Percentiles rank a stretch among this genome's conserved stretches.
Conservation (phyloP, 495 filamentous ascomycete genomes). For the Aspergillus taichungensis region DNA sequence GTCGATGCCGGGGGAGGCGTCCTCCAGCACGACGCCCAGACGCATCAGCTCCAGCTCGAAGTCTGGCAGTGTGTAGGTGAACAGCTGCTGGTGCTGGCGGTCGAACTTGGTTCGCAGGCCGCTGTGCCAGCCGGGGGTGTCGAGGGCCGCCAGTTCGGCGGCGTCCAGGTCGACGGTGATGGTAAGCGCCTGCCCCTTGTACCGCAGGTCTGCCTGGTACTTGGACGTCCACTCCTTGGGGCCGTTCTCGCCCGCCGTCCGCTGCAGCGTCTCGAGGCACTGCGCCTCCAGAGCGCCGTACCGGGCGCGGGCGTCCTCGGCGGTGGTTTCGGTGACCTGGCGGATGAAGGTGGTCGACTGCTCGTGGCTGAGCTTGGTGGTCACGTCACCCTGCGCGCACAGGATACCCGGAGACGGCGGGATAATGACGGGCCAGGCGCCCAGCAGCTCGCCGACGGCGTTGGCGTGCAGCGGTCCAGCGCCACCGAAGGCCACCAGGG, state of each 20-base stretch:
- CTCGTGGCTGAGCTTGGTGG: constrained; percentile 38
- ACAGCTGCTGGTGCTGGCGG: constrained; percentile 36
- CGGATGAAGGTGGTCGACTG: constrained; percentile 36
- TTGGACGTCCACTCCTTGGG: constrained; percentile 17
- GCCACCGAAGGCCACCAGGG: constrained; percentile 43
- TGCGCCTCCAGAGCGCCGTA: constrained; percentile 16
- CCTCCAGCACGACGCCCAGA: constrained; percentile 34
- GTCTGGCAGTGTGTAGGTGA: constrained; percentile 34
- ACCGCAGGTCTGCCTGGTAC: constrained; percentile 39
- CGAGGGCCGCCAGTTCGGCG: constrained; percentile 17
- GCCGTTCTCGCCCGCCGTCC: constrained; percentile 5
- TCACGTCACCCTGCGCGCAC: constrained; percentile 42
- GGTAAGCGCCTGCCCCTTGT: constrained; percentile 40
- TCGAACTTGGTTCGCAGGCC: constrained; percentile 31
- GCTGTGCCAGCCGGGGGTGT: constrained; percentile 8
- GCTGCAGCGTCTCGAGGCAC: constrained; percentile 12
- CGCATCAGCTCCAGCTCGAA: constrained; percentile 40
- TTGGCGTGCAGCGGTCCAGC: constrained; percentile 44
- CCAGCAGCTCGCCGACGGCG: constrained; percentile 38
- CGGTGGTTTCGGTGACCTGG: constrained; percentile 19
- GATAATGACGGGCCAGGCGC: constrained; percentile 43
- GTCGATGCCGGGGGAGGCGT: constrained; percentile 29
- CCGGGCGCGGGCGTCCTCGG: constrained; percentile 13
- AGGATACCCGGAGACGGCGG: constrained; percentile 42
- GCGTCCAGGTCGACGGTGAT: constrained; percentile 30